Evolutionary conservation across 1,284 basidiomycete genomes (phyloP).

Genomic region (Ganoderma lingzhi): DNA sequence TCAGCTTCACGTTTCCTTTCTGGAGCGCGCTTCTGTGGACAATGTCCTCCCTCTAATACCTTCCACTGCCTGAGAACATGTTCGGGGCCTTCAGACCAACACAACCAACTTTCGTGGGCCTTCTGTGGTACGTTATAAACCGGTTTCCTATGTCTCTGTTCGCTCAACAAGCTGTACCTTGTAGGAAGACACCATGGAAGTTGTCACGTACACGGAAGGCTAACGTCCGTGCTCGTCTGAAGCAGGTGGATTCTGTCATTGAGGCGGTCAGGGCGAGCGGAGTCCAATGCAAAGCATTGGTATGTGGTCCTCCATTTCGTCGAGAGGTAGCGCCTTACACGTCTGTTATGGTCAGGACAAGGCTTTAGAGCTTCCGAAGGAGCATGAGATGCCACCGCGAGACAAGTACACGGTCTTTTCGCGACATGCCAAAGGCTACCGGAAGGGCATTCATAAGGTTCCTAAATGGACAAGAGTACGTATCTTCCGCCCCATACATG

Average conservation of each 20-base stretch:
- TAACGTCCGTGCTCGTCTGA: constrained; percentile 88
- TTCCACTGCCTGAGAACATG: constrained; percentile 52
- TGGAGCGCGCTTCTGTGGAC: constrained; percentile 20
- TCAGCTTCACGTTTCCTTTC: constrained; percentile 35
- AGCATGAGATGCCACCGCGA: constrained; percentile 85
- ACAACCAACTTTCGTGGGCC: constrained; percentile 70
- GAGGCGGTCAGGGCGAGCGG: constrained; percentile 86
- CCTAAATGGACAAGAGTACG: constrained; percentile 93
- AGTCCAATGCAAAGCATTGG: constrained; percentile 78
- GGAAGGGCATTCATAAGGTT: constrained; percentile 96
- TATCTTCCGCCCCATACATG: constrained; percentile 23
- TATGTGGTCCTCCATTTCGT: constrained; percentile 47
- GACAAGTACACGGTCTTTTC: constrained; percentile 98
- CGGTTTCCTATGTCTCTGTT: neutral
- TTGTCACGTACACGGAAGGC: constrained; percentile 92
- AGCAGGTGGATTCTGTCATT: constrained; percentile 94
- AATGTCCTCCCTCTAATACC: constrained; percentile 21
- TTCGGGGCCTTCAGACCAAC: constrained; percentile 81
- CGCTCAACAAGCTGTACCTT: neutral
- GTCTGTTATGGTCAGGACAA: constrained; percentile 51
- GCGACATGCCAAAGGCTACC: constrained; percentile 74
- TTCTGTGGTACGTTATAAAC: constrained; percentile 70
- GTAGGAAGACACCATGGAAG: constrained; percentile 95
- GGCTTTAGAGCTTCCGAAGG: constrained; percentile 85
- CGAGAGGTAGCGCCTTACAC: constrained; percentile 9